These are phyloP conservation scores for Fragosphaeria purpurea DNA, from an alignment of 2,329 filamentous ascomycete genomes.

Conservation along the genomic window DNA sequence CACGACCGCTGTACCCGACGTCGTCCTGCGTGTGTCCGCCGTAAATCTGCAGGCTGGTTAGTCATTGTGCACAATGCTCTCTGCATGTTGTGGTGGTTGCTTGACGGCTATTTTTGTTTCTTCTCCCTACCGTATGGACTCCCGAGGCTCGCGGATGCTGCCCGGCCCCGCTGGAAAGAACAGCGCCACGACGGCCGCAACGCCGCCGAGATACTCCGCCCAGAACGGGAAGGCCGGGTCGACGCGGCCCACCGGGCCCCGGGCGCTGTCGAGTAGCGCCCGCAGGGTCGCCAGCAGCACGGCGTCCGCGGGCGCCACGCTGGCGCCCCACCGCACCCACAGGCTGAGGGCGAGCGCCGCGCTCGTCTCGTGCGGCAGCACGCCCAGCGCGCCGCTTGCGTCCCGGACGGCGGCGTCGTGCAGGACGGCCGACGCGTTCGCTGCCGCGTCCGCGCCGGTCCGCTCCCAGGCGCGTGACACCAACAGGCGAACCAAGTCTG, in stretches of 20 bases:
- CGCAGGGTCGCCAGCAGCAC: slow-evolving; percentile 33
- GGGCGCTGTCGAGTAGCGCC: slow-evolving; percentile 27
- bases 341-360: slow-evolving; percentile 61
- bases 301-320: slow-evolving; percentile 39
- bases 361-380: slow-evolving; percentile 61
- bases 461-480: slow-evolving; percentile 40
- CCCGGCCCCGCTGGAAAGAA: slow-evolving; percentile 33
- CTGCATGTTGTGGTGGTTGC: no score
- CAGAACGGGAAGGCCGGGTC: slow-evolving; percentile 35
- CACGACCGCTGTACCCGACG: slow-evolving; percentile 8
- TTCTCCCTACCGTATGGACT: slow-evolving; percentile 29
- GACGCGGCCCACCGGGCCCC: not conserved
- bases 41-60: no score
- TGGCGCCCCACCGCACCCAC: slow-evolving; percentile 64
- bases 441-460: slow-evolving; percentile 36
- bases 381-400: slow-evolving; percentile 59
- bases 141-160: slow-evolving; percentile 22
- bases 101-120: no score
- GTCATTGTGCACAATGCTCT: no score
- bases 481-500: slow-evolving; percentile 35
- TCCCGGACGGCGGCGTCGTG: slow-evolving; percentile 60
- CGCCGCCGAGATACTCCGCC: slow-evolving; percentile 42
- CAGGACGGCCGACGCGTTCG: slow-evolving; percentile 59
- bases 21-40: no score
- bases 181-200: slow-evolving; percentile 33